These are phyloP conservation scores for Periglandula ipomoeae DNA, from an alignment of 2,329 filamentous ascomycete species.

Conservation along the genomic window DNA sequence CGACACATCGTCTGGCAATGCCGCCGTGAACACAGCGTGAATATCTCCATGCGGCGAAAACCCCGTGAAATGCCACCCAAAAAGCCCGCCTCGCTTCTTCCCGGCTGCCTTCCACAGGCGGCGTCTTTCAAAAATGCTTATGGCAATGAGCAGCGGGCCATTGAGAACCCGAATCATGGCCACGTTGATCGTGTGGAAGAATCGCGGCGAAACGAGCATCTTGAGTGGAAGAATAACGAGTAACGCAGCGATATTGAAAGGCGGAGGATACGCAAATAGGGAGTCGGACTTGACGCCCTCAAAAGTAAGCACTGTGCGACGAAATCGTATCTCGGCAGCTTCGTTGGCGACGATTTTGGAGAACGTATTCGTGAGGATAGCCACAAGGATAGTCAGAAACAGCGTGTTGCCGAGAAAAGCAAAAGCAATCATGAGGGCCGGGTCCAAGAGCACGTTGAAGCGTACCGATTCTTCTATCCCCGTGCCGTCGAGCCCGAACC, in stretches of 20 bases:
- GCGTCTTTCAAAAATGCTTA: constrained; percentile 52
- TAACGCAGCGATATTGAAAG: constrained; percentile 61
- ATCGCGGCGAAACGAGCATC: constrained; percentile 48
- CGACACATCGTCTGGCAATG: constrained; percentile 37
- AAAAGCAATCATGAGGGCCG: constrained; percentile 61
- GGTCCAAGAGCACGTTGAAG: constrained; percentile 59
- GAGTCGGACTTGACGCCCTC: constrained; percentile 67
- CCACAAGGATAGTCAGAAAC: constrained; percentile 65
- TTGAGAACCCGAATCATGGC: constrained; percentile 54
- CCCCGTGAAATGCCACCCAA: constrained; percentile 36
- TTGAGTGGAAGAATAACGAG: constrained; percentile 56
- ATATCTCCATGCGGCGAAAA: constrained; percentile 50
- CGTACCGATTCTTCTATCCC: constrained; percentile 42
- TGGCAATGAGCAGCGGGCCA: constrained; percentile 50
- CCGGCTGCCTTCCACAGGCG: constrained; percentile 28
- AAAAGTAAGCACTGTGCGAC: constrained; percentile 61
- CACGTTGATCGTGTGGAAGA: constrained; percentile 66
- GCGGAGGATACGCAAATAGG: constrained; percentile 60
- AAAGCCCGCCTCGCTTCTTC: constrained; percentile 8
- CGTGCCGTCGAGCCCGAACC: constrained; percentile 64
- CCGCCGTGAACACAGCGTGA: constrained; percentile 49
- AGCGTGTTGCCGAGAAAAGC: constrained; percentile 67
- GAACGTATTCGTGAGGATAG: constrained; percentile 65
- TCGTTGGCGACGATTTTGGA: constrained; percentile 61
- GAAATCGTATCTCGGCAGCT: constrained; percentile 61